Percentiles rank a stretch among this genome's conserved stretches.
phyloP scores from a whole-genome alignment of 768 basidiomycete species.

The Lanmaoa rubissima region DNA sequence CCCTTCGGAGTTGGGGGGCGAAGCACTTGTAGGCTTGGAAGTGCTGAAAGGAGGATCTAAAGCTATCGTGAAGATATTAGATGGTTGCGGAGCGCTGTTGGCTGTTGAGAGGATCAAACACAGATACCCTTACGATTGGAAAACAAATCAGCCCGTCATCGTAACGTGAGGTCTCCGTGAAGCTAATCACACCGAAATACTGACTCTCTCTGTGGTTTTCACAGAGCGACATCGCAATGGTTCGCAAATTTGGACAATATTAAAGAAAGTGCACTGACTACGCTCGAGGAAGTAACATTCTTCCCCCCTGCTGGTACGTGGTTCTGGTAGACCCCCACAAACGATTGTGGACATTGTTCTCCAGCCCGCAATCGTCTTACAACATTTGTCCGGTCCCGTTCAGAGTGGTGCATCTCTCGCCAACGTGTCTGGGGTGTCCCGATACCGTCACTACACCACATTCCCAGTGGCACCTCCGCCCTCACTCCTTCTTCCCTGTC shows the following conservation, averaged over 20 bases:
- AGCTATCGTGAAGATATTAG: constrained; percentile 61
- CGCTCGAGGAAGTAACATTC: constrained; percentile 71
- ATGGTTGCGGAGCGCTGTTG: constrained; percentile 50
- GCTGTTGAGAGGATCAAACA: constrained; percentile 75
- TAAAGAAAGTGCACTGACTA: constrained; percentile 69
- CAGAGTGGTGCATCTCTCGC: constrained; percentile 98
- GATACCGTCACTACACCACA: constrained; percentile 82
- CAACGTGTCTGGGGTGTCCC: constrained; percentile 98
- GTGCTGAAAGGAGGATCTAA: constrained; percentile 74
- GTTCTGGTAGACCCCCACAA: constrained; percentile 5
- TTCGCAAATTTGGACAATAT: constrained; percentile 89
- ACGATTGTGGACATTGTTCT: background rate
- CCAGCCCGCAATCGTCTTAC: constrained; percentile 86
- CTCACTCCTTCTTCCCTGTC: constrained; percentile 63
- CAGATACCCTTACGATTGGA: constrained; percentile 96
- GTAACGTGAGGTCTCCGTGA: constrained; percentile 58
- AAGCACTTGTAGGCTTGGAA: constrained; percentile 60
- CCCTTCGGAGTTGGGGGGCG: constrained; percentile 33
- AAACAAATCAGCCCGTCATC: constrained; percentile 90
- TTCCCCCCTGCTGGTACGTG: constrained; percentile 70
- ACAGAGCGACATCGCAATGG: constrained; percentile 93
- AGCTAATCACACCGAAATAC: background rate
- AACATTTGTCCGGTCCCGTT: constrained; percentile 80
- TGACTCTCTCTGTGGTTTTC: background rate
- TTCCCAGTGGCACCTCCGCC: constrained; percentile 57